These are phyloP conservation scores for Thelonectria olida DNA, from an alignment of 2,329 filamentous ascomycete genomes.

Conservation along the genomic window DNA sequence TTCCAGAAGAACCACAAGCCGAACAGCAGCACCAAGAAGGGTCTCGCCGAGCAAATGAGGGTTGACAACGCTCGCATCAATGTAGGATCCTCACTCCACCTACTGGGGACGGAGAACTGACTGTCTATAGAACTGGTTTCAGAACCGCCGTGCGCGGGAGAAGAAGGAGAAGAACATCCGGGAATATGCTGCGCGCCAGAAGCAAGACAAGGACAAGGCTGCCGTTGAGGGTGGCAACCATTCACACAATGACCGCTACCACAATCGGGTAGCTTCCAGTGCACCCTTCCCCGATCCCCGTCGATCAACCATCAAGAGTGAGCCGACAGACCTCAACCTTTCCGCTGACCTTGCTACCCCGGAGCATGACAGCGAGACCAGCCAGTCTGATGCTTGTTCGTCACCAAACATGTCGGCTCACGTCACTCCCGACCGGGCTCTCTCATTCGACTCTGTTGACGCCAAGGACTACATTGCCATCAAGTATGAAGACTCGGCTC, in stretches of 20 bases:
- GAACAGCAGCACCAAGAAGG: conserved; percentile 68
- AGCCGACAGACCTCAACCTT: conserved; percentile 9
- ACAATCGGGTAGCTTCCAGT: conserved; percentile 52
- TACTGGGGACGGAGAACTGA: conserved; percentile 38
- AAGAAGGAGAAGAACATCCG: conserved; percentile 69
- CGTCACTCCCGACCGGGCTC: conserved; percentile 31
- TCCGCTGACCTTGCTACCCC: conserved; percentile 25
- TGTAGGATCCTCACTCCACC: conserved; percentile 48
- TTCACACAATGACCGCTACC: conserved; percentile 42
- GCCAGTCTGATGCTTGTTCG: conserved; percentile 38
- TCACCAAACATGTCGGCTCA: conserved; percentile 33
- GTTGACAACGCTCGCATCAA: conserved; percentile 73
- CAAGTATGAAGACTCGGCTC: not conserved
- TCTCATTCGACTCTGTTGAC: conserved; percentile 12
- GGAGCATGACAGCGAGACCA: conserved; percentile 41
- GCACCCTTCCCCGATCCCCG: conserved; percentile 50
- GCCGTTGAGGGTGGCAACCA: conserved; percentile 38
- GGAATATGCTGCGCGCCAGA: conserved; percentile 51
- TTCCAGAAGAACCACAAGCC: conserved; percentile 73
- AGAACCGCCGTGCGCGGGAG: conserved; percentile 71
- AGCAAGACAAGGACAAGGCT: conserved; percentile 46
- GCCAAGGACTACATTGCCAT: conserved; percentile 13
- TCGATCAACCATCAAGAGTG: conserved; percentile 19
- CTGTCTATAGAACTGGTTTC: conserved; percentile 71
- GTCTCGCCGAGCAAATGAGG: conserved; percentile 67